Percentiles rank a stretch among this genome's conserved stretches.
phyloP scores from a whole-genome alignment of 2,329 filamentous ascomycete species.

The Colletotrichum gigasporum region DNA sequence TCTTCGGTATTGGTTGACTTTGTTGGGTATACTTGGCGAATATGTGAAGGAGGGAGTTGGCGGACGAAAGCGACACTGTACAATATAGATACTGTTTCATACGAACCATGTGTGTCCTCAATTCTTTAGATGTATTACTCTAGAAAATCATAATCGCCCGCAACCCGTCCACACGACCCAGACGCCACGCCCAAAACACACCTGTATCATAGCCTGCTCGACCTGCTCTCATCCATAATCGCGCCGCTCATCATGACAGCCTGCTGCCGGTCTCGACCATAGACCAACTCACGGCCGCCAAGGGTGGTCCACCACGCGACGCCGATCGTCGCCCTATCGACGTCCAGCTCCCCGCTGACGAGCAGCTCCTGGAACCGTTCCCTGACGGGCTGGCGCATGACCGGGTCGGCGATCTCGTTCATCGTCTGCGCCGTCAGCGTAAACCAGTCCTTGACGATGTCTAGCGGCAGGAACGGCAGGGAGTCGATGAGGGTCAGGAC shows the following conservation, averaged over 20 bases:
- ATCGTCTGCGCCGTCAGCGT: conserved; percentile 75
- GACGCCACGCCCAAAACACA: too few species aligned
- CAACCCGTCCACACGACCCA: too few species aligned
- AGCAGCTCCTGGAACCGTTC: conserved; percentile 83
- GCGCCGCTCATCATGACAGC: conserved; percentile 65
- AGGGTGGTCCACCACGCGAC: conserved; percentile 85
- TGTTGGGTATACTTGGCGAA: too few species aligned
- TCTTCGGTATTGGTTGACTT: too few species aligned
- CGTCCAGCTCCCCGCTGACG: conserved; percentile 86
- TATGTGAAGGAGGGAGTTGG: too few species aligned
- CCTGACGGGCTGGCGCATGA: conserved; percentile 71
- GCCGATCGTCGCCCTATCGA: conserved; percentile 80
- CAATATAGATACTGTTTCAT: too few species aligned
- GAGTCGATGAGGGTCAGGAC: conserved; percentile 82
- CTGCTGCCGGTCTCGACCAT: conserved; percentile 38
- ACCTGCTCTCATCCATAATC: conserved; percentile 44
- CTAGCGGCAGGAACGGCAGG: conserved; percentile 76
- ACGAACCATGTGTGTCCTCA: too few species aligned
- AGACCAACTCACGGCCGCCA: conserved; percentile 62
- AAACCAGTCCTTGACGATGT: conserved; percentile 83
- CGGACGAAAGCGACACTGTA: too few species aligned
- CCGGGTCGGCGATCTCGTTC: conserved; percentile 68
- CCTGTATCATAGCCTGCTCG: conserved; percentile 49
- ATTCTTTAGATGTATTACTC: too few species aligned
- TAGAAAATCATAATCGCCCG: too few species aligned